Percentiles rank a stretch among this genome's conserved stretches.
Conservation (phyloP, 2,329 filamentous ascomycete species). For the Chaetomium sp. region DNA sequence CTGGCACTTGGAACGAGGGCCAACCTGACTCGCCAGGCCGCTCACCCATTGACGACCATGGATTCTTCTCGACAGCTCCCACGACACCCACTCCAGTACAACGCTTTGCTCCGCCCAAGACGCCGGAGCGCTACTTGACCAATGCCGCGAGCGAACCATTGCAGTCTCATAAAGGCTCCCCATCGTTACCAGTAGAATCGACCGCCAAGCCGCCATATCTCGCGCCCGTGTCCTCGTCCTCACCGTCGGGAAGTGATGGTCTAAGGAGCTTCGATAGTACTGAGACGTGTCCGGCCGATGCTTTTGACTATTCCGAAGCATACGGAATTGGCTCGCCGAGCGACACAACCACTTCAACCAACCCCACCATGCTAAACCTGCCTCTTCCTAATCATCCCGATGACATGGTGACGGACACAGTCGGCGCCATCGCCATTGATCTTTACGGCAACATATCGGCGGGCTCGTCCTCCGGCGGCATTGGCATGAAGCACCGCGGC, state of each 20-base stretch:
- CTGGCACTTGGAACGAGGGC: constrained; percentile 55
- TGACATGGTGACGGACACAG: constrained; percentile 77
- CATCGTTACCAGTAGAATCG: background rate
- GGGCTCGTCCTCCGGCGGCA: constrained; percentile 91
- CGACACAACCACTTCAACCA: background rate
- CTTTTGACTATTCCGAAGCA: background rate
- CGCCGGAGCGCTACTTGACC: constrained; percentile 2
- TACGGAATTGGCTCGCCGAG: background rate
- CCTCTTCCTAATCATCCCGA: constrained; percentile 35
- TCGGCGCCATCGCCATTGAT: constrained; percentile 92
- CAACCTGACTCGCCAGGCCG: constrained; percentile 50
- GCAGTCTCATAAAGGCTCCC: too few species aligned
- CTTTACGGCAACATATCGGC: constrained; percentile 81
- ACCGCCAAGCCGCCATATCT: constrained; percentile 13
- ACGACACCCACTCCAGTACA: too few species aligned
- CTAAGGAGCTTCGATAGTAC: constrained; percentile 9
- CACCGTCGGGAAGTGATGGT: constrained; percentile 18
- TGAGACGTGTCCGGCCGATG: constrained; percentile 4
- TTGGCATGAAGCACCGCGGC: constrained; percentile 95
- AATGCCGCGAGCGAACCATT: too few species aligned
- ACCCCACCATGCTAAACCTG: background rate
- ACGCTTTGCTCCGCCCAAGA: constrained; percentile 2
- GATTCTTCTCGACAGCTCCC: constrained; percentile 3
- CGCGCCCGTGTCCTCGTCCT: background rate
- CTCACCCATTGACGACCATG: constrained; percentile 19